These are phyloP conservation scores for Hypoxylon sp. DNA, from an alignment of 2,329 filamentous ascomycete species.

Conservation along the genomic window DNA sequence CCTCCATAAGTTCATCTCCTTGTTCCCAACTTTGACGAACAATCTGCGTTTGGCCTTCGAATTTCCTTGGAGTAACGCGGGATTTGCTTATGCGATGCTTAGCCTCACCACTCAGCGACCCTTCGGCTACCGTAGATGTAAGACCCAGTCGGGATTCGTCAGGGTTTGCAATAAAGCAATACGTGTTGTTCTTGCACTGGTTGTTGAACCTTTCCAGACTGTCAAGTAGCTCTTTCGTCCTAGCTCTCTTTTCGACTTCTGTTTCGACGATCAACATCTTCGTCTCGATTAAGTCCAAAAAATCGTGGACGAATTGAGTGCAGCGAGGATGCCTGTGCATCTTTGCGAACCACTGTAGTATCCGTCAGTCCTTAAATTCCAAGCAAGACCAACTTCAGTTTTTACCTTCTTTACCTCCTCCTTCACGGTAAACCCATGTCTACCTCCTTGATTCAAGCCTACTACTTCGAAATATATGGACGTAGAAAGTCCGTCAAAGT, in stretches of 20 bases:
- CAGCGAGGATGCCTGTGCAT: slow-evolving; percentile 10
- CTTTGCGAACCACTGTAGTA: slow-evolving; percentile 13
- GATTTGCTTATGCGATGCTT: neutral
- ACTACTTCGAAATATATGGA: slow-evolving; percentile 13
- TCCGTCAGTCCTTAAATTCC: neutral
- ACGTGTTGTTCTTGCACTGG: neutral
- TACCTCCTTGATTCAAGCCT: neutral
- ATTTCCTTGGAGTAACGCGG: neutral
- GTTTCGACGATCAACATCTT: slow-evolving; percentile 20
- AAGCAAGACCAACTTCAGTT: neutral
- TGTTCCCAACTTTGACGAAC: slow-evolving; percentile 2
- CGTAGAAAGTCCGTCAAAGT: neutral
- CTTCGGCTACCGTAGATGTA: slow-evolving; percentile 1
- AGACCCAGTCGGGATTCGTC: neutral
- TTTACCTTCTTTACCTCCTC: slow-evolving; percentile 3
- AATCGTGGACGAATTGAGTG: slow-evolving; percentile 15
- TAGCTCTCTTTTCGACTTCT: neutral
- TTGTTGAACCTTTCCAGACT: neutral
- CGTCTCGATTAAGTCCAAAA: slow-evolving; percentile 15
- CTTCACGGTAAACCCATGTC: slow-evolving; percentile 10
- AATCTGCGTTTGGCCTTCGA: slow-evolving; percentile 1
- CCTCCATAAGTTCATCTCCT: neutral
- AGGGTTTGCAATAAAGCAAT: slow-evolving; percentile 2
- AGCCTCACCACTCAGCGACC: neutral
- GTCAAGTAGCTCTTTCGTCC: slow-evolving; percentile 1